A percentile compares a stretch with the other conserved stretches of the same genome.
phyloP scores from a whole-genome alignment of 495 filamentous ascomycete species.

The Penicillium silybi region DNA sequence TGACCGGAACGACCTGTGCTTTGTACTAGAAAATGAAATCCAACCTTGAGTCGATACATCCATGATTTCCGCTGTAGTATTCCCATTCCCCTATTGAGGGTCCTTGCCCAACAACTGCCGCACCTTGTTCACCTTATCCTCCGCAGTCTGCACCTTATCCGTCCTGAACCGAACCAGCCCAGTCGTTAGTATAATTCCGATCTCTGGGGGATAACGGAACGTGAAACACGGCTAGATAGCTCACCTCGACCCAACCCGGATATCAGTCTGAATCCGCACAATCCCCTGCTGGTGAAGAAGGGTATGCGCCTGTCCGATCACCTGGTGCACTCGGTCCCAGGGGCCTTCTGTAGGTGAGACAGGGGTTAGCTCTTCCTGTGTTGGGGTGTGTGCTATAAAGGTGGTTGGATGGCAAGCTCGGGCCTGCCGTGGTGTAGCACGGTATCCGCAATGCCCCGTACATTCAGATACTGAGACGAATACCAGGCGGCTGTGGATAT shows the following conservation, averaged over 20 bases:
- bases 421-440: not conserved
- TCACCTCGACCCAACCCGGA: slow-evolving; percentile 80
- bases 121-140: slow-evolving; percentile 66
- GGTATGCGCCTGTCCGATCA: slow-evolving; percentile 87
- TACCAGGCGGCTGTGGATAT: no score
- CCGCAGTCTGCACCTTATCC: slow-evolving; percentile 63
- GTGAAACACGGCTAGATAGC: slow-evolving; percentile 6
- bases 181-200: slow-evolving; percentile 1
- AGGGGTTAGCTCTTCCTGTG: not conserved
- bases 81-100: slow-evolving; percentile 2
- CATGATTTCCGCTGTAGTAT: not conserved
- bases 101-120: slow-evolving; percentile 51
- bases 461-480: not conserved
- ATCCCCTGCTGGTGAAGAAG: slow-evolving; percentile 79
- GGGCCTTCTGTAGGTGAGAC: slow-evolving; percentile 63
- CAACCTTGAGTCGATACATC: not conserved
- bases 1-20: slow-evolving; percentile 1
- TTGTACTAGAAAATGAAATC: not conserved
- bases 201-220: not conserved
- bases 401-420: not conserved
- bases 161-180: slow-evolving; percentile 41
- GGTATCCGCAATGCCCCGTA: not conserved
- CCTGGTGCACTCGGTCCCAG: slow-evolving; percentile 83
- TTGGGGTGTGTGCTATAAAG: not conserved
- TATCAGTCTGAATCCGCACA: slow-evolving; percentile 81